Evolutionary conservation across 305 asterid genomes (phyloP).

Genomic region (Fraxinus greggii): DNA sequence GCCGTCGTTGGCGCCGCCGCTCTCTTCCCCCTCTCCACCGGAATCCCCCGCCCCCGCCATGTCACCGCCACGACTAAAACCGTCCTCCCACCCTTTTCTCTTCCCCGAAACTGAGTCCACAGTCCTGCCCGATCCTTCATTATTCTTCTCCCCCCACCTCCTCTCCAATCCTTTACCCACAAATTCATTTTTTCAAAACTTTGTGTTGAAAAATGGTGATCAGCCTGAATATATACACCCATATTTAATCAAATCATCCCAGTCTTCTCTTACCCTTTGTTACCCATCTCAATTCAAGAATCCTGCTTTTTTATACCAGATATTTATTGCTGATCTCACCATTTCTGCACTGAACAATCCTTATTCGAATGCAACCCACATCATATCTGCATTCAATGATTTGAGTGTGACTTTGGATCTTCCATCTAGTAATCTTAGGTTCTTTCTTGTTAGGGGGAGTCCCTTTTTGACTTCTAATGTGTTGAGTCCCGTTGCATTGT

Average conservation of each 20-base stretch:
- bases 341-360: constrained; percentile 49
- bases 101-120: constrained; percentile 61
- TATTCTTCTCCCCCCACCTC: constrained; percentile 59
- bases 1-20: constrained; percentile 22
- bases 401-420: constrained; percentile 73
- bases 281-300: constrained; percentile 52
- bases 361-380: constrained; percentile 39
- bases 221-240: constrained; percentile 84
- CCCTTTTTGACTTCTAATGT: constrained; percentile 71
- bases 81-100: constrained; percentile 47
- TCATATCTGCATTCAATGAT: constrained; percentile 57
- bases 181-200: constrained; percentile 74
- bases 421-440: constrained; percentile 63
- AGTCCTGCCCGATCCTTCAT: constrained; percentile 74
- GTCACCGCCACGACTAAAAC: not conserved
- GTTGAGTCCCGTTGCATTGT: constrained; percentile 34
- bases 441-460: constrained; percentile 71
- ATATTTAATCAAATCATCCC: constrained; percentile 54
- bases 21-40: constrained; percentile 8
- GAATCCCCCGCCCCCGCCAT: not conserved
- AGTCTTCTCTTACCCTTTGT: constrained; percentile 56
- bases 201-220: constrained; percentile 71
- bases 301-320: constrained; percentile 57
- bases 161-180: constrained; percentile 72
- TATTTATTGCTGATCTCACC: constrained; percentile 58